Conservation (phyloP, 345 rosid genomes). For the Salix caprea region DNA sequence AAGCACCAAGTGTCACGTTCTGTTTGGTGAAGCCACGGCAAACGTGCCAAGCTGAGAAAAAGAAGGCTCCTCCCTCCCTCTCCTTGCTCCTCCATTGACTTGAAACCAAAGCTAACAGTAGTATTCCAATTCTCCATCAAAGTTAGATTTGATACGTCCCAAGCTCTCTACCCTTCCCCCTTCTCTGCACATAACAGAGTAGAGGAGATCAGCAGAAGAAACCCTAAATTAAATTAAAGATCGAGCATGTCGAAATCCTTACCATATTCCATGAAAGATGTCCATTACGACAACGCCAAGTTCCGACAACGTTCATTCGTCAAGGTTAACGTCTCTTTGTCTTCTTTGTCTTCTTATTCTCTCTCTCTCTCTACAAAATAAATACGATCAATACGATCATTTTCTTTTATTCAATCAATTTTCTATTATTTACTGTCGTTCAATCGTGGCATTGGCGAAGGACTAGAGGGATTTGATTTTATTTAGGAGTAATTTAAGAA, state of each 20-base stretch:
- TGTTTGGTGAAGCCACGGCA: too few species aligned
- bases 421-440: not conserved
- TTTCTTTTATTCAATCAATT: not conserved
- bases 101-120: not conserved
- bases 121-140: not conserved
- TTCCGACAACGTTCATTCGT: constrained; percentile 73
- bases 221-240: constrained; percentile 6
- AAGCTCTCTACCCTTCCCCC: not conserved
- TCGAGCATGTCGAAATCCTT: constrained; percentile 61
- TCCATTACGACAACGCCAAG: constrained; percentile 92
- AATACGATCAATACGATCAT: not conserved
- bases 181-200: not conserved
- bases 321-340: constrained; percentile 35
- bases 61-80: not conserved
- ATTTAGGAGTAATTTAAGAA: not conserved
- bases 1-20: too few species aligned
- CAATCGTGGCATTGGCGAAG: not conserved
- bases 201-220: not conserved
- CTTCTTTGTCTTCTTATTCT: not conserved
- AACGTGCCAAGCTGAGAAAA: too few species aligned
- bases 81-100: not conserved
- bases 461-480: not conserved
- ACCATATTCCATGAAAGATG: constrained; percentile 78
- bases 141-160: not conserved
- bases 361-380: not conserved